Evolutionary conservation across 2,329 filamentous ascomycete species (phyloP).

Genomic region (Pseudogymnoascus destructans): DNA sequence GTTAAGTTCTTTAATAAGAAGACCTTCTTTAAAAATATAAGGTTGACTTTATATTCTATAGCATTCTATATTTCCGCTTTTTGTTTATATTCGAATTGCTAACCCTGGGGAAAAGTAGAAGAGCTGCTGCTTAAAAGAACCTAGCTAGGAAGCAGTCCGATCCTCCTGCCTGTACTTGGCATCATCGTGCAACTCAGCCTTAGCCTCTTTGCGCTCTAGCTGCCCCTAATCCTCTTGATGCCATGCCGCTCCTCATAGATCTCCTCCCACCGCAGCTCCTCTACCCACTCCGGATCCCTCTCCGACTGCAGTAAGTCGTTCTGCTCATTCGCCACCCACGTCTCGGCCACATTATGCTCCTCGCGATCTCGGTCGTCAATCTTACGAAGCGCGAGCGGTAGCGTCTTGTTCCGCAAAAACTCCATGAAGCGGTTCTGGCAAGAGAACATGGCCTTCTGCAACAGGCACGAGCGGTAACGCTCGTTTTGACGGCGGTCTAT

Average conservation of each 20-base stretch:
- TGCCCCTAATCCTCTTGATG: neutral
- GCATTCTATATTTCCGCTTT: too few relatives aligned
- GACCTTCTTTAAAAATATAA: too few relatives aligned
- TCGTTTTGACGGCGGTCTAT: constrained; percentile 18
- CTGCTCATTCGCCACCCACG: neutral
- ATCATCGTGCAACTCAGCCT: too few relatives aligned
- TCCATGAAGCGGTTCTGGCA: constrained; percentile 18
- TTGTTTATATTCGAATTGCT: too few relatives aligned
- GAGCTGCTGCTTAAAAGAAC: too few relatives aligned
- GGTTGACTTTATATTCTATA: too few relatives aligned
- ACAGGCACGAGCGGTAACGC: constrained; percentile 17
- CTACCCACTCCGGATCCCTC: neutral
- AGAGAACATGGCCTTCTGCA: constrained; percentile 21
- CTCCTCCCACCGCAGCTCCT: neutral
- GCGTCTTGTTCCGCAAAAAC: constrained; percentile 16
- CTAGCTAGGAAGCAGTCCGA: too few relatives aligned
- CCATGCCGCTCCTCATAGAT: neutral
- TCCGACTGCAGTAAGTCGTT: neutral
- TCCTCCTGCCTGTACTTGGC: too few relatives aligned
- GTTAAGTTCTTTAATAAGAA: too few relatives aligned
- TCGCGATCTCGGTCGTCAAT: constrained; percentile 12
- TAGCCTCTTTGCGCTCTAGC: too few relatives aligned
- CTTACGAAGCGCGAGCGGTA: constrained; percentile 19
- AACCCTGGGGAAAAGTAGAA: too few relatives aligned
- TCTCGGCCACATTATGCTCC: neutral